Conservation (phyloP, 1,284 basidiomycete genomes). For the Athelia psychrophila region DNA sequence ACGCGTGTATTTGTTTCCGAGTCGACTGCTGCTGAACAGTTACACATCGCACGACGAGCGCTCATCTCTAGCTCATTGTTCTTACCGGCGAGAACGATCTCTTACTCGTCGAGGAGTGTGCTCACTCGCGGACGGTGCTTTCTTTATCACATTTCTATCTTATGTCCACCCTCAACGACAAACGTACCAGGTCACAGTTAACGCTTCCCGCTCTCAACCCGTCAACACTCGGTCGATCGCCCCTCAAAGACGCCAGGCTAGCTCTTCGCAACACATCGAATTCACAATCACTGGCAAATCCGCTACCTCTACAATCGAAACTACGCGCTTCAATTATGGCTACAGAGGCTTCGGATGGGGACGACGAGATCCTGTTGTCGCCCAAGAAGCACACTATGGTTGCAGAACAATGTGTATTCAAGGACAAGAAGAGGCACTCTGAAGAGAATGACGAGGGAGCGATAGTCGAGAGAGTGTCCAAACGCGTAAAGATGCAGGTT, state of each 20-base stretch:
- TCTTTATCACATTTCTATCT: background rate
- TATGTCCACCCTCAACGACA: background rate
- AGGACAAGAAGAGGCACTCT: background rate
- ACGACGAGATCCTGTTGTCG: constrained; percentile 1
- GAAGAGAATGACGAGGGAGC: background rate
- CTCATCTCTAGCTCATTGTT: background rate
- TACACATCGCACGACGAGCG: background rate
- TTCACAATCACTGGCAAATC: background rate
- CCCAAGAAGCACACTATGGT: background rate
- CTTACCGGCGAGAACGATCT: background rate
- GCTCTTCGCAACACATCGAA: background rate
- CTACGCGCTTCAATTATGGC: background rate
- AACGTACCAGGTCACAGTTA: constrained; percentile 1
- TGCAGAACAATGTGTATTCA: background rate
- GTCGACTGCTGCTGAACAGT: too few relatives aligned
- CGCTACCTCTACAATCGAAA: background rate
- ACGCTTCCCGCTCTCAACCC: background rate
- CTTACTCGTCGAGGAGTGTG: background rate
- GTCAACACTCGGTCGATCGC: background rate
- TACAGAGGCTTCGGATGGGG: background rate
- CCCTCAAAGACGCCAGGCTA: background rate
- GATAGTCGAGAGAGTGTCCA: background rate
- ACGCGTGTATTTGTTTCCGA: too few relatives aligned
- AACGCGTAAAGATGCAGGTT: background rate
- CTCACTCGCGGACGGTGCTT: too few relatives aligned